Evolutionary conservation across 192 early-diverging fungal genomes (phyloP).

Genomic region (Rhizophagus clarus): DNA sequence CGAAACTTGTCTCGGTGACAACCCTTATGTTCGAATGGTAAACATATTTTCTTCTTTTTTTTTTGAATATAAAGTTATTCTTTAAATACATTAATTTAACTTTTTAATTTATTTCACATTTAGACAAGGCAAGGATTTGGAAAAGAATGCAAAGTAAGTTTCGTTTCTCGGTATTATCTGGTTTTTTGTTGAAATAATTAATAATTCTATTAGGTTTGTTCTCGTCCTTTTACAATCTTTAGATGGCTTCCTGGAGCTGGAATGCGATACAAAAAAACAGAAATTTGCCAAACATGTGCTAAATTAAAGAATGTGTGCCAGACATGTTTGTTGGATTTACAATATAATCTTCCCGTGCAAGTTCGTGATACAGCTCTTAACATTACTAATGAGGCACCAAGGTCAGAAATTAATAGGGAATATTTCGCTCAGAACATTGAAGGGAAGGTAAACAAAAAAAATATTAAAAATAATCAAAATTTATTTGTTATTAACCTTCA

Average conservation of each 20-base stretch:
- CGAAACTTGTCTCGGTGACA: conserved; percentile 96
- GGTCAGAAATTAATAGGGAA: conserved; percentile 84
- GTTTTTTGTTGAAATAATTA: not conserved
- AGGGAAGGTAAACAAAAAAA: conserved; percentile 44
- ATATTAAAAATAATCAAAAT: not conserved
- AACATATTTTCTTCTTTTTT: conserved; percentile 16
- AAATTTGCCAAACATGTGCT: conserved; percentile 97
- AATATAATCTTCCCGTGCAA: conserved; percentile 90
- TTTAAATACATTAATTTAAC: not conserved
- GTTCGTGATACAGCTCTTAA: conserved; percentile 88
- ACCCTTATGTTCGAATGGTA: conserved; percentile 99
- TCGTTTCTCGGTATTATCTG: not conserved
- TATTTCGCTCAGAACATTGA: conserved; percentile 86
- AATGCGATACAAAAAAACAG: conserved; percentile 97
- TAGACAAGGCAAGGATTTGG: conserved; percentile 72
- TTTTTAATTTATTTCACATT: not conserved
- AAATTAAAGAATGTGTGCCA: conserved; percentile 99
- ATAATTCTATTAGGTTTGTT: conserved; percentile 63
- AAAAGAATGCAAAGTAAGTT: conserved; percentile 72
- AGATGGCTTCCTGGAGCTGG: conserved; percentile 94
- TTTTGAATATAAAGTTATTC: not conserved
- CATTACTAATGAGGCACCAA: conserved; percentile 76
- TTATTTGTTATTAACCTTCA: not conserved
- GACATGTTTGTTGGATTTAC: conserved; percentile 95
- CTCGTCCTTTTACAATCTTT: conserved; percentile 93